Evolutionary conservation across 2,329 filamentous ascomycete genomes (phyloP).

Genomic region (Trichoderma hamatum): DNA sequence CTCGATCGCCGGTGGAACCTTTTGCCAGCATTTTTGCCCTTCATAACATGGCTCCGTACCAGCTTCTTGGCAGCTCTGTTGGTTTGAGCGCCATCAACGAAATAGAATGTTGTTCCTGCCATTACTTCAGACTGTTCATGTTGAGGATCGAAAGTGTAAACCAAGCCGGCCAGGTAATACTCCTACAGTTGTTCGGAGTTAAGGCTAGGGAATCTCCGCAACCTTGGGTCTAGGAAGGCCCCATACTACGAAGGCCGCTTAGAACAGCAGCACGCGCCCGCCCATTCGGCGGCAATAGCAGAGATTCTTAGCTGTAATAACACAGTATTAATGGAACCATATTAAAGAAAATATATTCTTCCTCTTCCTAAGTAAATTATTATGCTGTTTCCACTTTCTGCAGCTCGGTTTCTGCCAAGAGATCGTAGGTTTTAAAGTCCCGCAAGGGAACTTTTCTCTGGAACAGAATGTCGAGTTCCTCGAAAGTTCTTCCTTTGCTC

Average conservation of each 20-base stretch:
- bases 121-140: not conserved
- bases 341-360: not conserved
- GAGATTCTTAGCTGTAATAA: not conserved
- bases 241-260: not conserved
- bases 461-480: constrained; percentile 40
- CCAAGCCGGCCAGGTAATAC: not conserved
- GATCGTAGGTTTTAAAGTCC: constrained; percentile 30
- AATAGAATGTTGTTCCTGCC: constrained; percentile 22
- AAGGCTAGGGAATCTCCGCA: not conserved
- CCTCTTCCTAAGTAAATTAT: not conserved
- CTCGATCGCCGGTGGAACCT: constrained; percentile 29
- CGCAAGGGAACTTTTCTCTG: constrained; percentile 29
- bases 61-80: constrained; percentile 33
- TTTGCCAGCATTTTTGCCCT: constrained; percentile 33
- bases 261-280: not conserved
- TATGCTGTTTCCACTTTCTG: not conserved
- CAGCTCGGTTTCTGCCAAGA: constrained; percentile 27
- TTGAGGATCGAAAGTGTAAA: not conserved
- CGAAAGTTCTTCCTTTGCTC: constrained; percentile 37
- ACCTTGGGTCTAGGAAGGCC: not conserved
- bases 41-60: constrained; percentile 33
- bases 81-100: constrained; percentile 27
- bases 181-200: not conserved
- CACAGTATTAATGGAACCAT: not conserved
- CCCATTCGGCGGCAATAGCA: not conserved